These are phyloP conservation scores for Cladosporium sp. DNA, from an alignment of 2,329 filamentous ascomycete genomes.

Conservation along the genomic window DNA sequence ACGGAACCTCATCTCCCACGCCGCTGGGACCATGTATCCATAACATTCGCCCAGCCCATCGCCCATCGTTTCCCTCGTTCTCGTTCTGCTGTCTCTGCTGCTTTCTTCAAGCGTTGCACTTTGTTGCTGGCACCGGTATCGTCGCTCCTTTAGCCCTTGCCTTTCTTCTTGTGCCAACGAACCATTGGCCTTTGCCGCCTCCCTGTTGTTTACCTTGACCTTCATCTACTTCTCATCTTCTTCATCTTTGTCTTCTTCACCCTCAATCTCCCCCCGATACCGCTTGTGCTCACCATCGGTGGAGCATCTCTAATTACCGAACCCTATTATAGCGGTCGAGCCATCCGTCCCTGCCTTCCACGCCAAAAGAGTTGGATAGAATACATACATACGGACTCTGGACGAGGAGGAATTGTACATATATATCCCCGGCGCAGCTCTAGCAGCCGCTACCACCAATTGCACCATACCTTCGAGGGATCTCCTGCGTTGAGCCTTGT, in stretches of 20 bases:
- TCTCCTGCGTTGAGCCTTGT: slow-evolving; percentile 15
- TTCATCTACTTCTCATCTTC: slow-evolving; percentile 9
- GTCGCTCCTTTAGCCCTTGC: slow-evolving; percentile 23
- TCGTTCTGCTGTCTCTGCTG: slow-evolving; percentile 19
- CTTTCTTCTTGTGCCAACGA: slow-evolving; percentile 20
- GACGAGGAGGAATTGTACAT: slow-evolving; percentile 22
- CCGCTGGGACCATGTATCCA: slow-evolving; percentile 22
- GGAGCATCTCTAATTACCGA: slow-evolving; percentile 12
- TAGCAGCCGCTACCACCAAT: slow-evolving; percentile 5
- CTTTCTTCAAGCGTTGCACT: slow-evolving; percentile 23
- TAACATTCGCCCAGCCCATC: slow-evolving; percentile 19
- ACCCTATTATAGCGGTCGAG: slow-evolving; percentile 12
- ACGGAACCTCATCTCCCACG: slow-evolving; percentile 15
- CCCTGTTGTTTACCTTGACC: slow-evolving; percentile 16
- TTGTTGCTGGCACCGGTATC: slow-evolving; percentile 17
- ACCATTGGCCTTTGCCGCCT: slow-evolving; percentile 14
- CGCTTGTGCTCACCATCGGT: slow-evolving; percentile 15
- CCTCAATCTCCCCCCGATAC: slow-evolving; percentile 12
- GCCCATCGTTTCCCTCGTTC: slow-evolving; percentile 11
- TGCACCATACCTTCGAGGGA: not conserved
- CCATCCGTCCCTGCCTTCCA: slow-evolving; percentile 5
- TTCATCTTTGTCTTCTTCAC: slow-evolving; percentile 9
- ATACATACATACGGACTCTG: slow-evolving; percentile 5
- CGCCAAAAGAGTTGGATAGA: slow-evolving; percentile 11
- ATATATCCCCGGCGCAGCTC: slow-evolving; percentile 14